A percentile compares a stretch with the other conserved stretches of the same genome.
Conservation (phyloP, 2,329 filamentous ascomycete genomes). For the Pseudogymnoascus sp. region DNA sequence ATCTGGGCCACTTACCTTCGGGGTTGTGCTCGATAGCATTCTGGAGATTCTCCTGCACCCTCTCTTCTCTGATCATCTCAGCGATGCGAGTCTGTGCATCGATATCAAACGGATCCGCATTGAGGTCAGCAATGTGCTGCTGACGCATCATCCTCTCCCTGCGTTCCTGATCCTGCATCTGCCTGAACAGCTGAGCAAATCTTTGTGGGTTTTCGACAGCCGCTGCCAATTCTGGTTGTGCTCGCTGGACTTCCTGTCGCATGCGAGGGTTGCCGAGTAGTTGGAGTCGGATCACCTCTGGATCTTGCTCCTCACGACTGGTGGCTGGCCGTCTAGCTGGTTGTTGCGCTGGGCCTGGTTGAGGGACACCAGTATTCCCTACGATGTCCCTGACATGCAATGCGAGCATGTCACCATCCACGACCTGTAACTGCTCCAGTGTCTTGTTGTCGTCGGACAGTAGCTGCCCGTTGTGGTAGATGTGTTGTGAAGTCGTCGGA, state of each 20-base stretch:
- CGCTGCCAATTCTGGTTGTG: constrained; percentile 70
- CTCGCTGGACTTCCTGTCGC: constrained; percentile 62
- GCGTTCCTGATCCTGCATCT: constrained; percentile 63
- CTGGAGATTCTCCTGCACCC: constrained; percentile 90
- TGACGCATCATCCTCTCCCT: constrained; percentile 70
- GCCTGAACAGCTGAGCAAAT: constrained; percentile 67
- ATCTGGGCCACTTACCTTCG: constrained; percentile 61
- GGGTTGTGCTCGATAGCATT: constrained; percentile 97
- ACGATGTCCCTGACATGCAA: constrained; percentile 66
- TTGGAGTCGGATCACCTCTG: constrained; percentile 76
- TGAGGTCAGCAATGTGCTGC: constrained; percentile 75
- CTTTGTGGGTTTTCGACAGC: constrained; percentile 68
- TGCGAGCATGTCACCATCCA: constrained; percentile 86
- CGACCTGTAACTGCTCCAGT: constrained; percentile 72
- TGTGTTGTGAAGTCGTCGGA: constrained; percentile 65
- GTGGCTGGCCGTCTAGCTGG: constrained; percentile 28
- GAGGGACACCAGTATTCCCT: constrained; percentile 39
- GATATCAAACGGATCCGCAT: constrained; percentile 89
- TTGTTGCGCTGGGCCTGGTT: constrained; percentile 26
- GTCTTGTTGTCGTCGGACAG: constrained; percentile 74
- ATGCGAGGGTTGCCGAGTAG: constrained; percentile 72
- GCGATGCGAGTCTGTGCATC: constrained; percentile 90
- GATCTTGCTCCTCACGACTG: constrained; percentile 49
- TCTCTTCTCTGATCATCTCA: constrained; percentile 93
- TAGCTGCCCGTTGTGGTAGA: constrained; percentile 84